Base-by-base conservation (phyloP, 768 basidiomycete species). In the Coprinopsis sp. region DNA sequence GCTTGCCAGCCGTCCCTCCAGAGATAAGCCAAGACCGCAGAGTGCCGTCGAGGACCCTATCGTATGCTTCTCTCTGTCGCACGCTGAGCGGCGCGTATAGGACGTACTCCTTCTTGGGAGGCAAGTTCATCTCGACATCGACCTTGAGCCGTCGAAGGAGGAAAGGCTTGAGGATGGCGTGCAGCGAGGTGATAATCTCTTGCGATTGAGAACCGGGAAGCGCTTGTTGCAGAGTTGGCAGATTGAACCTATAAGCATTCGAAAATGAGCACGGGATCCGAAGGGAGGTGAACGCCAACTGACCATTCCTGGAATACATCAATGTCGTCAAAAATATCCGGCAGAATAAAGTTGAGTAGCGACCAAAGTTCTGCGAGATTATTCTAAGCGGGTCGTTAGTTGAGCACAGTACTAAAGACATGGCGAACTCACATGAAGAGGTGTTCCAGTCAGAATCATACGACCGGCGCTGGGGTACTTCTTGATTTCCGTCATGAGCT, bases 321-420 rank as follows among this genome's bases (percentile, higher is more conserved):
- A 18, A 95, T 70, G 55, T 97, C 91, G 49, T 83, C 79, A 61
- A 98, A 97, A 44, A 98, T 83, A 54, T 93, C 86, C 0, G 96
- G 96, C 4, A 98, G 76, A 49, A 98, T 89, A 57, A 97, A 99
- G 61, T 96, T 96, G 25, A 99, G 80, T 14, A 98, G 70, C 2
- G 91, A 84, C 95, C 93, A 98, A 3, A 99, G 71, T 61, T 99
- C 96, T 4, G 85, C 77, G 2, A 99, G 75, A 58, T 97, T 98
- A 65, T 99, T 98, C 90, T 99, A n/a, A n/a, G 34, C 11, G 7
- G 46, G 47, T 45, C 37, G 47, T 38, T 16, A 27, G 33, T 19
- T 25, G 11, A 36, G 3, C 23, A 16, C 28, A 47, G 25, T 30
- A 41, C 41, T 37, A 24, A 37, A 19, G 21, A 46, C 24, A 29